Conservation (phyloP, 768 basidiomycete genomes). For the Lentinula sp. region DNA sequence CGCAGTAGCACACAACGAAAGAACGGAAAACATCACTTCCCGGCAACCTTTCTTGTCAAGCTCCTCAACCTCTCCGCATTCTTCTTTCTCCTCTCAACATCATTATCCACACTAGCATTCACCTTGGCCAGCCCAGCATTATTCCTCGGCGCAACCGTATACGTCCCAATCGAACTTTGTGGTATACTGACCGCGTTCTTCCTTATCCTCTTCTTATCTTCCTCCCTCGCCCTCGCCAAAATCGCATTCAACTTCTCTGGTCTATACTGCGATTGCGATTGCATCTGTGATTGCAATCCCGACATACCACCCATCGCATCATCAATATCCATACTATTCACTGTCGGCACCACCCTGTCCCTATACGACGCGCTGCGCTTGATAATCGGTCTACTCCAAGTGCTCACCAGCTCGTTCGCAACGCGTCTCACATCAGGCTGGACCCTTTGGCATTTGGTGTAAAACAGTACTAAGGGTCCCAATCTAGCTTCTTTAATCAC, state of each 20-base stretch:
- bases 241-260: constrained; percentile 64
- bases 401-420: constrained; percentile 77
- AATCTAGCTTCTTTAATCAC: constrained; percentile 89
- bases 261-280: constrained; percentile 15
- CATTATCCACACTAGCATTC: constrained; percentile 62
- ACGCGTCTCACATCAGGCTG: constrained; percentile 74
- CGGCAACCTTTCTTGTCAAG: constrained; percentile 45
- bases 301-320: constrained; percentile 16
- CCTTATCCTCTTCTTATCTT: constrained; percentile 62
- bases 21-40: constrained; percentile 9
- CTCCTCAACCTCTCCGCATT: constrained; percentile 68
- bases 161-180: constrained; percentile 65
- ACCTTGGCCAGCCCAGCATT: constrained; percentile 46
- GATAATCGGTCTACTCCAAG: constrained; percentile 89
- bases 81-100: constrained; percentile 67
- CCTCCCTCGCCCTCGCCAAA: constrained; percentile 58
- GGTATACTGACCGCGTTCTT: constrained; percentile 85
- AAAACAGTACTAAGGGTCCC: constrained; percentile 88
- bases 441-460: constrained; percentile 92
- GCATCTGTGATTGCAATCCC: not conserved
- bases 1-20: not conserved
- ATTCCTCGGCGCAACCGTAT: constrained; percentile 69
- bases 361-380: constrained; percentile 81
- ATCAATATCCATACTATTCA: constrained; percentile 26
- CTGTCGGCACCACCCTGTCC: constrained; percentile 62